Base-by-base conservation (phyloP, 306 rosid genomes). In the Cucurbita maxima region DNA sequence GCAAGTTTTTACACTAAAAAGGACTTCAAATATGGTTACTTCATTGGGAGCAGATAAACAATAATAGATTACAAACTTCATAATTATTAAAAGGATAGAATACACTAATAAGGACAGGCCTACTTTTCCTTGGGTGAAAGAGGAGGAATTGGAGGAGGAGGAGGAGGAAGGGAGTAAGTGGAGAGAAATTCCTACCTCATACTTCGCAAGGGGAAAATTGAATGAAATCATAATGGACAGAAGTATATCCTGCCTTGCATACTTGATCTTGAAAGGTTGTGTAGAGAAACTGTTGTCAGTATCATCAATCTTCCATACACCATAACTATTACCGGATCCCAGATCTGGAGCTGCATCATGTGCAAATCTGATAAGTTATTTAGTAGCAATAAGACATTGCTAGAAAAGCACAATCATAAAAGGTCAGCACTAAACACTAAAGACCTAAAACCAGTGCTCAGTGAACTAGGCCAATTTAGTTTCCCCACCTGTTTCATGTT, bases 281-380 rank as follows among this genome's bases (percentile, higher is more conserved):
- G 97, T 89, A 41, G 96, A 89, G 87, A 94, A 90, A 85, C 98
- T 93, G 77, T 88, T 84, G 82, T 93, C 97, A 38, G 83, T 83
- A 75, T 93, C 94, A 75, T 93, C 90, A 77, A 93, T 87, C 87
- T 84, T 85, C 98, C 98, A 93, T 75, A 72, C 87, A 58, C 98
- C 97, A 79, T 78, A 85, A 75, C 77, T 76, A 86, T 84, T 85
- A 73, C 86, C 91, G 63, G 82, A 81, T 70, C 81, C 87, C 56
- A 80, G 71, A 60, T 88, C 96, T 59, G 93, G 89, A 79, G 87
- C 98, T 93, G 89, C 84, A 82, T 58, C 72, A 76, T 78, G 80
- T 61, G 72, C 78, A 77, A 74, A 45, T 47, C 40, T n/a, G 15
- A 54, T 18, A 36, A 30, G 14, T 12, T 66, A 70, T 71, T 67